Evolutionary conservation across 1,139 yeast genomes (phyloP), one percentile per base, ranked within the genome.

Genomic region (Saccharomycopsis crataegensis): DNA sequence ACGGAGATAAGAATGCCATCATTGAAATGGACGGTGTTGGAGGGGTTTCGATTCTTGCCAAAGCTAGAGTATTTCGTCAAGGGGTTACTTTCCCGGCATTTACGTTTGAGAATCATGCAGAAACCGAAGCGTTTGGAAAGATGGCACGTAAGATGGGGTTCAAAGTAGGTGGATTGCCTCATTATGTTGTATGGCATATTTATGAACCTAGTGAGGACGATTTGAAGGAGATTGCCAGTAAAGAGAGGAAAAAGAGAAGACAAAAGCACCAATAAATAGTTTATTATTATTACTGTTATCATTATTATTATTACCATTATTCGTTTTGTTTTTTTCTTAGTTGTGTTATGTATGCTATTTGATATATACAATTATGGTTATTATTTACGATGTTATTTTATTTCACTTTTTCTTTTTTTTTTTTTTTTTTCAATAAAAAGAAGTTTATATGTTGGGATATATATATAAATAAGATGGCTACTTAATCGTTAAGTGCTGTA

Each of bases 171-270:
- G 96, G 96, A 0, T 75, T 88, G 61, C 96, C 96, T 40, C 94
- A 89, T 70, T 89, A 89, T 66, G 87, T 91, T 1, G 77, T 89
- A 46, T 88, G 96, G 96, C 91, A 84, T 67, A 83, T 84, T 54
- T 84, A 84, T 68, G 96, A 87, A 64, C 91, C 95, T 43, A 86
- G 96, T 70, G 96, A 86, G 66, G 97, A 91, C 64, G 97, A 91
- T 68, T 73, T 89, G 59, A 76, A 78, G 64, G 81, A 83, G 63
- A 86, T 88, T 52, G 85, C 88, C 1, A 75, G 77, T 65, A 76
- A 78, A 72, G 95, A 81, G 69, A 77, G 91, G 69, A 80, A 76
- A 65, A 83, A 78, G 71, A 78, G 87, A 70, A 73, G 80, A 63
- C 63, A 62, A 43, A 51, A 52, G 22, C n/a, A 4, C 4, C 2